Percentiles rank a stretch among this genome's conserved stretches.
These are phyloP conservation scores for Salicornia ramosissima DNA, from an alignment of 148 eudicot species.

Conservation along the genomic window DNA sequence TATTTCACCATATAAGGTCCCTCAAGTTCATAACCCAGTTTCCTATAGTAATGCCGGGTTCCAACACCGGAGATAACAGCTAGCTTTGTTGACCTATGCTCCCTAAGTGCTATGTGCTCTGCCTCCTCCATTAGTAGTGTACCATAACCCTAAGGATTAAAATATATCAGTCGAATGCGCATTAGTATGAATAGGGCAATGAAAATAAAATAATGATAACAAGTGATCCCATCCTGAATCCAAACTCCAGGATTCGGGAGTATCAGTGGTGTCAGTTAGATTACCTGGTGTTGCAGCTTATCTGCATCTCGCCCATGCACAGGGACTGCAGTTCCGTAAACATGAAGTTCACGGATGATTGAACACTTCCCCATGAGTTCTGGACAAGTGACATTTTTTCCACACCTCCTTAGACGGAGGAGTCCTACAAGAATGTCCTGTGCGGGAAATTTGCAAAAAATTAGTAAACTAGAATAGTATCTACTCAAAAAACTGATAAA, in stretches of 20 bases:
- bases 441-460: neutral
- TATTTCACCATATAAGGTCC: conserved; percentile 96
- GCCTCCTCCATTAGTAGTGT: conserved; percentile 99
- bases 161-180: neutral
- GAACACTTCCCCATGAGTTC: conserved; percentile 91
- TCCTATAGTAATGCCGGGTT: conserved; percentile 93
- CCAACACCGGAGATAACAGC: conserved; percentile 98
- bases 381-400: conserved; percentile 77
- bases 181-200: neutral
- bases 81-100: conserved; percentile 81
- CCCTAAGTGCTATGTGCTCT: conserved; percentile 72
- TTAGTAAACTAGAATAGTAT: neutral
- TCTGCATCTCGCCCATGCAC: conserved; percentile 95
- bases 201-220: neutral
- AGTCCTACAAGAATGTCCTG: conserved; percentile 98
- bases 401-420: conserved; percentile 85
- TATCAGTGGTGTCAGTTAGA: neutral
- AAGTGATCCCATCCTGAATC: neutral
- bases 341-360: conserved; percentile 94
- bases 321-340: conserved; percentile 97
- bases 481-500: neutral
- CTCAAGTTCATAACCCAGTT: conserved; percentile 93
- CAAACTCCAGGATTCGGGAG: neutral
- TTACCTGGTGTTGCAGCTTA: conserved; percentile 93
- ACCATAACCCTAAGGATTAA: conserved; percentile 64